Evolutionary conservation across 257 asterid genomes (phyloP).

Genomic region (Plectranthus barbatus): DNA sequence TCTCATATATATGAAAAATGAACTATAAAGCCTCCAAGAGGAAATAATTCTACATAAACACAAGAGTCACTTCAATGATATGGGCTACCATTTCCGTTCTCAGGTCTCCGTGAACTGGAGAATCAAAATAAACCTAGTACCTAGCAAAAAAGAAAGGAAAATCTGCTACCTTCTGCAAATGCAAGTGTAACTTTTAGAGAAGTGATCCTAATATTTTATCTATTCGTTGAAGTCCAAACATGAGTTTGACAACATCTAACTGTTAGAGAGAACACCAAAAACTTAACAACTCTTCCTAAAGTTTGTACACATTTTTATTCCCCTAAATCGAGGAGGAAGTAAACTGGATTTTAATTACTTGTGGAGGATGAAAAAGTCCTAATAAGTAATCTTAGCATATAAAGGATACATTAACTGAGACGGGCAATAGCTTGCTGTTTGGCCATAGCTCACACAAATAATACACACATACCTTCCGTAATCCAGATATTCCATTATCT

Average conservation of each 20-base stretch:
- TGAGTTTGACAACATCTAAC: neutral
- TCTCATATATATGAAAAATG: neutral
- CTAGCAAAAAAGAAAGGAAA: constrained; percentile 4
- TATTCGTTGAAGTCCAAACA: neutral
- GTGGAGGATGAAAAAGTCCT: neutral
- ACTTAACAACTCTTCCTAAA: neutral
- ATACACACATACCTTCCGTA: constrained; percentile 47
- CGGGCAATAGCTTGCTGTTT: no score
- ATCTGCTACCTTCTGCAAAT: neutral
- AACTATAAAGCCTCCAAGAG: neutral
- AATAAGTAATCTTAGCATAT: neutral
- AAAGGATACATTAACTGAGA: no score
- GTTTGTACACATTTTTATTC: neutral
- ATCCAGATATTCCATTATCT: constrained; percentile 38
- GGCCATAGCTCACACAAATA: neutral
- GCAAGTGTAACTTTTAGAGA: neutral
- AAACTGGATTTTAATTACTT: neutral
- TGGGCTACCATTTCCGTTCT: neutral
- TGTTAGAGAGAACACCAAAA: neutral
- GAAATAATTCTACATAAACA: neutral
- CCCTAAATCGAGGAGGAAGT: no score
- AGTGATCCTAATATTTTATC: neutral
- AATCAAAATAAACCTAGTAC: neutral
- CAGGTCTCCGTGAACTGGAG: neutral
- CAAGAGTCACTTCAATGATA: neutral